Evolutionary conservation across 805 yeast genomes (phyloP), one percentile per base, ranked within the genome.

Genomic region (Kuraishia molischiana): DNA sequence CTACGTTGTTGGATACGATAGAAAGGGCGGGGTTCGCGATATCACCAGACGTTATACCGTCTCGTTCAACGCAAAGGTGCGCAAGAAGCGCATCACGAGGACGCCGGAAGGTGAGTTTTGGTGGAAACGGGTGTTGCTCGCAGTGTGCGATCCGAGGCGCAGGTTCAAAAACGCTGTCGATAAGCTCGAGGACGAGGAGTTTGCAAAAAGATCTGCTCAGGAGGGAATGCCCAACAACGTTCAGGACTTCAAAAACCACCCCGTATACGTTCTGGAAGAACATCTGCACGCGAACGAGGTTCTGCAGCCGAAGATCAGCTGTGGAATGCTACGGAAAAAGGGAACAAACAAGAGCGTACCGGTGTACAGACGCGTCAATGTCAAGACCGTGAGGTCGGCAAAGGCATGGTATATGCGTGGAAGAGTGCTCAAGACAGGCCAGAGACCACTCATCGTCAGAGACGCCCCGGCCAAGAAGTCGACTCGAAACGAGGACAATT

Each of bases 161-260:
- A 39, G 20, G 22, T 62, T 22, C 21, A 42, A 37, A 13, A 52
- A 43, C 32, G 62, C 49, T 3, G 48, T 62, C 5, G 84, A 77
- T 46, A 59, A 67, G 15, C 66, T 66, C 40, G 95, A 86, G 48
- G 59, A 68, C 30, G 67, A 70, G 24, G 84, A 79, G 42, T 75
- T 86, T 35, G 56, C 66, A 26, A 69, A 74, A 36, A 64, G 83
- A 38, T 80, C 84, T 33, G 59, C 73, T 14, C 64, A 69, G 21
- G 97, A 92, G 51, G 95, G 95, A 0, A 79, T 90, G 70, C 98
- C 98, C 0, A 77, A 78, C 39, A 83, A 75, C 48, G 61, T 86
- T 19, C 80, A 77, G 37, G 97, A 87, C 46, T 85, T 89, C 54
- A 79, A 77, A 37, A 79, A 79, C 36, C 98, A 92, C 56, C 98